Conservation (phyloP, 306 rosid species). For the Cucurbita pepo region DNA sequence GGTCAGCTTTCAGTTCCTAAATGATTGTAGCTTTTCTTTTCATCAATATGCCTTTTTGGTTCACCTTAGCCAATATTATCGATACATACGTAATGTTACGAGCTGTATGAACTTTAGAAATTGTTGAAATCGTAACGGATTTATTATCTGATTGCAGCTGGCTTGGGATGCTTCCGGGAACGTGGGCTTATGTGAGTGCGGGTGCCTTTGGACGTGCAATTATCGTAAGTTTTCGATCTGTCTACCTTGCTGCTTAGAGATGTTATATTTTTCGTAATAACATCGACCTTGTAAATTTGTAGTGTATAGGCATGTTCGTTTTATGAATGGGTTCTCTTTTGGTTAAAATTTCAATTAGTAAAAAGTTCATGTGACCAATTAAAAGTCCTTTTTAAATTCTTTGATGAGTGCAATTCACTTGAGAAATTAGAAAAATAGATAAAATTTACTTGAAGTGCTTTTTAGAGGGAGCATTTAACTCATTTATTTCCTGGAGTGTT, state of each 20-base stretch:
- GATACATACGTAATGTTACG: background rate
- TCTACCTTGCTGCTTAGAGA: background rate
- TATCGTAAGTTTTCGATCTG: slow-evolving; percentile 45
- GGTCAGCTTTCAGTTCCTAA: slow-evolving; percentile 23
- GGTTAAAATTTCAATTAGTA: background rate
- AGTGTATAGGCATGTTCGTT: background rate
- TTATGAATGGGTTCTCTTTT: background rate
- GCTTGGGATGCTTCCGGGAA: slow-evolving; percentile 99
- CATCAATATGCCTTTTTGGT: background rate
- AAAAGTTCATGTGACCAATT: background rate
- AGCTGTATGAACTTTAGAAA: background rate
- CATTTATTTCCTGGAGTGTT: too few relatives aligned
- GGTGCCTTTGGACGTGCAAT: slow-evolving; percentile 98
- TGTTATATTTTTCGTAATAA: background rate
- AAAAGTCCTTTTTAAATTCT: background rate
- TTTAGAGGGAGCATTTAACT: background rate
- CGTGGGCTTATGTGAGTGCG: slow-evolving; percentile 99
- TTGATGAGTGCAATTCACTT: background rate
- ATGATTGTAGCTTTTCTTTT: background rate
- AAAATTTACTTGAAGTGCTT: background rate
- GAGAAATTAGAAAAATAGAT: background rate
- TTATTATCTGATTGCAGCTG: slow-evolving; percentile 38
- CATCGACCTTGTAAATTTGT: background rate
- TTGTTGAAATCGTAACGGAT: background rate
- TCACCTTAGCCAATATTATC: background rate